Evolutionary conservation across 1,284 basidiomycete genomes (phyloP).

Genomic region (Wolfiporia cocos): DNA sequence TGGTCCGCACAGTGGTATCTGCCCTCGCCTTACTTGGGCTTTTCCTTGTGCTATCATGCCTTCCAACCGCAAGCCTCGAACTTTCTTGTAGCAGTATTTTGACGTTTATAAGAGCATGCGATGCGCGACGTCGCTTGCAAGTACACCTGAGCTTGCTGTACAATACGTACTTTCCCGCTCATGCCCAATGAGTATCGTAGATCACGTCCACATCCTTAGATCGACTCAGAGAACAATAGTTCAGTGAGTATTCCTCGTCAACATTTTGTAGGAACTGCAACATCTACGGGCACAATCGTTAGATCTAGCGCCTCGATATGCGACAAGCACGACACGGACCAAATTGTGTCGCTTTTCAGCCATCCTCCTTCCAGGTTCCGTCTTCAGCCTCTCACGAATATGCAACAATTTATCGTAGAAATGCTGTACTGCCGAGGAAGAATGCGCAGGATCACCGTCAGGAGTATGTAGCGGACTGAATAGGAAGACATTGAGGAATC

Average conservation of each 20-base stretch:
- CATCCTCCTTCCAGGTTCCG: conserved; percentile 57
- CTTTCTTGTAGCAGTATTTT: no score
- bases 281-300: conserved; percentile 17
- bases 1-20: no score
- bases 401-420: conserved; percentile 85
- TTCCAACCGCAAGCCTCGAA: no score
- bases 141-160: no score
- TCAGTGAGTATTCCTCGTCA: conserved; percentile 26
- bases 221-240: no score
- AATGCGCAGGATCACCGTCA: conserved; percentile 38
- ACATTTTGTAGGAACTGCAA: conserved; percentile 24
- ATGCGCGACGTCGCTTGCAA: no score
- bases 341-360: conserved; percentile 71
- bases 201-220: no score
- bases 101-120: no score
- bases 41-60: no score
- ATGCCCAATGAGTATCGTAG: no score
- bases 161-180: no score
- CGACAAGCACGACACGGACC: conserved; percentile 35
- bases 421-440: conserved; percentile 68
- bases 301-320: neutral
- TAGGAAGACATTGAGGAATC: conserved; percentile 7
- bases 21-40: no score
- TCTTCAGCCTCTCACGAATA: conserved; percentile 74
- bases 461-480: conserved; percentile 64